Conservation (phyloP, 2,329 filamentous ascomycete species). For the Colletotrichum zoysiae region DNA sequence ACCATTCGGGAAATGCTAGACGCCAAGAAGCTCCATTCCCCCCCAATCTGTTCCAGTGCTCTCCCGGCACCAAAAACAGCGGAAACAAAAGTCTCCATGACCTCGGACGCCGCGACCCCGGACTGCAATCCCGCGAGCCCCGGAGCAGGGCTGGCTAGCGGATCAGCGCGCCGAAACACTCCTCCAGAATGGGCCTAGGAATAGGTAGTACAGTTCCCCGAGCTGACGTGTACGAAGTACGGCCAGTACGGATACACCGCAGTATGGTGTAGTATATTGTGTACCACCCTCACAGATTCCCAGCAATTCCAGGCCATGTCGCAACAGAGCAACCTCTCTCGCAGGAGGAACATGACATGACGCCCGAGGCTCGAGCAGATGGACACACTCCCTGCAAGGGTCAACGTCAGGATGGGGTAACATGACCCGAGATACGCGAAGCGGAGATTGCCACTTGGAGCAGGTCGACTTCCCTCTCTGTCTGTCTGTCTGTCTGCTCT, state of each 20-base stretch:
- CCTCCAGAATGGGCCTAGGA: conserved; percentile 16
- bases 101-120: conserved; percentile 28
- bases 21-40: conserved; percentile 26
- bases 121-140: conserved; percentile 32
- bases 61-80: conserved; percentile 16
- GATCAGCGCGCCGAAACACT: conserved; percentile 40
- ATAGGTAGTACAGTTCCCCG: conserved; percentile 8
- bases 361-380: neutral
- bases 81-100: conserved; percentile 28
- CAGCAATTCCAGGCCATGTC: neutral
- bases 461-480: no score
- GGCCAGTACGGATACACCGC: no score
- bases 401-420: neutral
- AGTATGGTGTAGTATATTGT: neutral
- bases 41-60: neutral
- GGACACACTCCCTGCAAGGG: neutral
- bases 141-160: conserved; percentile 30
- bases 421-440: no score
- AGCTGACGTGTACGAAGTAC: neutral
- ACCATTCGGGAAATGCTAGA: conserved; percentile 18
- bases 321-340: neutral
- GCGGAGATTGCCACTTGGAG: no score
- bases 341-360: neutral
- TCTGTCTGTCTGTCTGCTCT: no score
- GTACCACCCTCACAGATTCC: neutral